These are phyloP conservation scores for Micractinium sp. DNA, from an alignment of 139 green algal genomes.

Conservation along the genomic window DNA sequence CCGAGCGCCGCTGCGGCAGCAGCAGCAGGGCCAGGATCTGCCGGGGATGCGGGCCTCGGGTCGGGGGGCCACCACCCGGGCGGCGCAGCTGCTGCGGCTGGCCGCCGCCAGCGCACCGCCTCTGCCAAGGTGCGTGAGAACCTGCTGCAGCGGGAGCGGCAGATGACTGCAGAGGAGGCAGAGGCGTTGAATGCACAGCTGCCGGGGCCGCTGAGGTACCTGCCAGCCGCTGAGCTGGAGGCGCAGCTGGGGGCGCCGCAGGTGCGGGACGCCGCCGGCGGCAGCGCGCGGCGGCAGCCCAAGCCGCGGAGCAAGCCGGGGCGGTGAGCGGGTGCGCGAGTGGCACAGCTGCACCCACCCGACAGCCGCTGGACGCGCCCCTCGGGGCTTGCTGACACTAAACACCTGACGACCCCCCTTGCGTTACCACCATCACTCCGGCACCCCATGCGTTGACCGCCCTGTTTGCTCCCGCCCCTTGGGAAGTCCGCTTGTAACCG, in stretches of 20 bases:
- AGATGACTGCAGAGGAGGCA: conserved; percentile 29
- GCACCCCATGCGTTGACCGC: too few relatives aligned
- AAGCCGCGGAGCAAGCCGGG: background rate
- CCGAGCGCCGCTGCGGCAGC: background rate
- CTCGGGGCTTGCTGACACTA: too few relatives aligned
- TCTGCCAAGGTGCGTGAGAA: conserved; percentile 26
- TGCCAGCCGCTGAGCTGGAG: conserved; percentile 11
- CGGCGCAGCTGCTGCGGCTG: conserved; percentile 11
- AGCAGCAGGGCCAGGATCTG: background rate
- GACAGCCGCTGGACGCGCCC: too few relatives aligned
- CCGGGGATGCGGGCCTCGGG: background rate
- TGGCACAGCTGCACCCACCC: too few relatives aligned
- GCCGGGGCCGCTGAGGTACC: conserved; percentile 9
- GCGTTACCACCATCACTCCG: too few relatives aligned
- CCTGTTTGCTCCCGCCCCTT: too few relatives aligned
- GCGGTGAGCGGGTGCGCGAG: too few relatives aligned
- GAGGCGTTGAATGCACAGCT: conserved; percentile 26
- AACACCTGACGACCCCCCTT: too few relatives aligned
- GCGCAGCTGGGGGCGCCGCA: background rate
- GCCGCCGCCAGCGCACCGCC: conserved; percentile 19
- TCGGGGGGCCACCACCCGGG: background rate
- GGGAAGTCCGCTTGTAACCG: too few relatives aligned
- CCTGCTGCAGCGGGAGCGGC: conserved; percentile 30
- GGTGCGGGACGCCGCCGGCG: background rate
- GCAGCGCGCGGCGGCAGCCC: background rate